Evolutionary conservation across 148 eudicot species (phyloP), one percentile per base, ranked within the genome.

Genomic region (Mesembryanthemum crystallinum): DNA sequence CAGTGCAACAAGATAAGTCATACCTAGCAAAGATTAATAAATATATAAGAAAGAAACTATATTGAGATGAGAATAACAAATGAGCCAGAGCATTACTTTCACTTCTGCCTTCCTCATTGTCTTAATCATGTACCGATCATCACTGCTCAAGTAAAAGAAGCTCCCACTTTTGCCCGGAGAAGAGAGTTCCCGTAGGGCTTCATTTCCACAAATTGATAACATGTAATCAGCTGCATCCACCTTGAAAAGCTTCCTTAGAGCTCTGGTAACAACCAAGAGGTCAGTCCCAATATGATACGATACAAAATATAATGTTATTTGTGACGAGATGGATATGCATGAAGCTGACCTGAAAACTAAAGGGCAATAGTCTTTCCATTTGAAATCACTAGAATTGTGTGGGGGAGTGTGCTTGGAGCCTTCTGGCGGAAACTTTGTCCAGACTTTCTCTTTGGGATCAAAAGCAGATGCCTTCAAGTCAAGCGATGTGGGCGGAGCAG

Each of bases 111-210:
- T 96, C 81, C 89, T 96, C 86, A 96, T 91, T 0, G 99, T 96
- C 81, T 96, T 96, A 21, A 96, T 96, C 99, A 96, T 96, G 88
- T 92, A 96, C 59, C 98, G 89, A 64, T 96, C 99, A 61, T 96
- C 99, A 37, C 87, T 71, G 30, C 94, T 96, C 71, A 96, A 83
- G 90, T 96, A 96, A 73, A 96, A 96, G 82, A 96, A 96, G 82
- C 99, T 96, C 71, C 99, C 98, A 58, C 99, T 96, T 80, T 96
- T 92, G 4, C 98, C 98, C 0, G 99, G 99, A 15, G 99, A 96
- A 24, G 94, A 92, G 25, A 96, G 88, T 76, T 96, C 99, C 17
- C 99, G 73, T 28, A 96, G 89, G 39, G 99, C 98, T 28, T 95
- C 94, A 28, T 88, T 85, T 58, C 99, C 99, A 73, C 99, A 96